Evolutionary conservation across 2,329 filamentous ascomycete genomes (phyloP).

Genomic region (Coniochaeta prunicola): DNA sequence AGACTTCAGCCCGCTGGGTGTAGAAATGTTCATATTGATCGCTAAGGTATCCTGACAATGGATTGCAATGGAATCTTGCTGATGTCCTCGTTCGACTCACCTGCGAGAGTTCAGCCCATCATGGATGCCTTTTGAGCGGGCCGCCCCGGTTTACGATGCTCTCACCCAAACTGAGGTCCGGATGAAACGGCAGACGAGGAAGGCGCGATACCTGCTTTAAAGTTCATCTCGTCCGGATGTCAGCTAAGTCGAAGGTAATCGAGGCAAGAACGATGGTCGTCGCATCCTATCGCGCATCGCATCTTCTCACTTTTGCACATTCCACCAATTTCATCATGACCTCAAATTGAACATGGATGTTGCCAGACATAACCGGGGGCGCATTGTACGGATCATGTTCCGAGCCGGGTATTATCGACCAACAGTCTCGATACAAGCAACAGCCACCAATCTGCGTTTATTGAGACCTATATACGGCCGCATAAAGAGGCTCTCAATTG

Average conservation of each 20-base stretch:
- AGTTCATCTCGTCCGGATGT: neutral
- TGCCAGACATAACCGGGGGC: neutral
- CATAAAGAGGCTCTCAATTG: neutral
- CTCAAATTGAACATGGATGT: neutral
- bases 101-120: neutral
- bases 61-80: neutral
- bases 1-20: too few species aligned
- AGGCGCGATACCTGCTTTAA: neutral
- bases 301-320: too few species aligned
- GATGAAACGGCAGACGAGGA: neutral
- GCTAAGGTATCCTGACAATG: neutral
- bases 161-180: neutral
- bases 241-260: too few species aligned
- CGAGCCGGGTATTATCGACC: neutral
- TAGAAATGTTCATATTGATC: too few species aligned
- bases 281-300: too few species aligned
- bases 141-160: neutral
- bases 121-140: too few species aligned
- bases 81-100: neutral
- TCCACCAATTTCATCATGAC: too few species aligned
- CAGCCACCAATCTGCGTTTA: neutral
- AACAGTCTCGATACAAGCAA: neutral
- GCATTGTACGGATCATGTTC: neutral
- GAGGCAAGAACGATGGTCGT: too few species aligned
- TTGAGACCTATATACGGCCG: neutral